Evolutionary conservation across 495 filamentous ascomycete species (phyloP), one percentile per base, ranked within the genome.

Genomic region (Penicillium malachiteum): DNA sequence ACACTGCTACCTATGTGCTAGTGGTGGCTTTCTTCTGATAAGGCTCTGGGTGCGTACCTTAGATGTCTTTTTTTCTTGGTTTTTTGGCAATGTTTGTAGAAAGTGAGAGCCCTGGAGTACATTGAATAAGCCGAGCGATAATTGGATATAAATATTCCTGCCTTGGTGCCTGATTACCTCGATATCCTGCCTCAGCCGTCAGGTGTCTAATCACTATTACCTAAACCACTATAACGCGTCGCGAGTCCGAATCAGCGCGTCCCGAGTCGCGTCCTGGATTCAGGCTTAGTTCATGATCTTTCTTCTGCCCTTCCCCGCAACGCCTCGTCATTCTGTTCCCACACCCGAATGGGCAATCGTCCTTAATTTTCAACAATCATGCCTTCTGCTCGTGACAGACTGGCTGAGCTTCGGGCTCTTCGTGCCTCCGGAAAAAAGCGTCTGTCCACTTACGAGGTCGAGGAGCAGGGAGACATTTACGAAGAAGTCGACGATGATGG

Each of bases 401-500:
- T 95, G 66, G 91, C 87, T 32, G 89, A 97, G 79, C 81, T 97
- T 47, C 82, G 82, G 61, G 90, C 89, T 65, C 82, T 97, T 51
- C 89, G 90, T 52, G 86, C 89, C 62, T 81, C 92, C 10, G 94
- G 94, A 67, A 96, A 96, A 77, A 97, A 90, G 68, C 86, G 87
- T 52, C 81, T 93, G 34, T 87, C 90, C 52, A 86, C 83, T n/a
- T 98, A 97, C 76, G 74, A 97, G 69, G 82, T 97, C 54, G 82
- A 89, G 69, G 86, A 97, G 50, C 88, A 88, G 62, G 86, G 86
- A 51, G 84, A 89, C 48, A 77, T 98, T 39, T 98, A 96, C 74
- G 93, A 97, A 52, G 93, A 96, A 69, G 92, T 97, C 47, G 92
- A 97, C 67, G 94, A 98, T 61, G 92, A 96, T 64, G 88, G 89